These are phyloP conservation scores for Dictyostelium firmibasis DNA, from an alignment of 78 protist species.

Conservation along the genomic window DNA sequence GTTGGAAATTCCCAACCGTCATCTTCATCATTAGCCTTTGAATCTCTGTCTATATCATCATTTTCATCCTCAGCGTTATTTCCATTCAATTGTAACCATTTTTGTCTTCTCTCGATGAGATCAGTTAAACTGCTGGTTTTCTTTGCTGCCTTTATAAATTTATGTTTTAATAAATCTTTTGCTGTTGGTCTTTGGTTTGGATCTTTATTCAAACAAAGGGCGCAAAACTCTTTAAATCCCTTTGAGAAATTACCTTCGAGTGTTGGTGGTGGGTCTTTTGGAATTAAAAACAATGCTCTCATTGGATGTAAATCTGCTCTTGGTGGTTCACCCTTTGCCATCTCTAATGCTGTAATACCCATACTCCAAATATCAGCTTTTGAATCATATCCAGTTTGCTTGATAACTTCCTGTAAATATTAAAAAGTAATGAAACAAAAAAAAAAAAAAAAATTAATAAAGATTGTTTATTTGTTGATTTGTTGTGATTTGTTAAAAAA, in stretches of 20 bases:
- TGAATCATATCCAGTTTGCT: constrained; percentile 84
- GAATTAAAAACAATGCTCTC: constrained; percentile 96
- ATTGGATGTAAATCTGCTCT: constrained; percentile 94
- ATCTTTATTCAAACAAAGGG: constrained; percentile 93
- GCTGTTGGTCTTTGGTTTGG: constrained; percentile 93
- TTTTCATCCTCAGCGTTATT: constrained; percentile 41
- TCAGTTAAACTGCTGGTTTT: constrained; percentile 85
- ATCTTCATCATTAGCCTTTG: constrained; percentile 43
- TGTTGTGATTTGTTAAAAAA: no score
- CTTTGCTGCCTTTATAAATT: constrained; percentile 86
- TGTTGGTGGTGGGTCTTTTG: constrained; percentile 95
- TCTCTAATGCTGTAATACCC: constrained; percentile 99
- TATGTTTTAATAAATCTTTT: constrained; percentile 93
- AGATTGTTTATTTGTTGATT: no score
- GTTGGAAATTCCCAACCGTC: constrained; percentile 85
- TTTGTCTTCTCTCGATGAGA: constrained; percentile 82
- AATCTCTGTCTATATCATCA: constrained; percentile 52
- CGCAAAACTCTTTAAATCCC: constrained; percentile 91
- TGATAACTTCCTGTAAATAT: constrained; percentile 87
- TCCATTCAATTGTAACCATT: constrained; percentile 61
- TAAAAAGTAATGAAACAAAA: neutral
- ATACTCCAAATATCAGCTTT: constrained; percentile 99
- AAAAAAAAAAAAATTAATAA: neutral
- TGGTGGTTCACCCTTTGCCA: constrained; percentile 98
- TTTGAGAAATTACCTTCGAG: constrained; percentile 85